Conservation (phyloP, 2,329 filamentous ascomycete species). For the Diaporthe vexans region DNA sequence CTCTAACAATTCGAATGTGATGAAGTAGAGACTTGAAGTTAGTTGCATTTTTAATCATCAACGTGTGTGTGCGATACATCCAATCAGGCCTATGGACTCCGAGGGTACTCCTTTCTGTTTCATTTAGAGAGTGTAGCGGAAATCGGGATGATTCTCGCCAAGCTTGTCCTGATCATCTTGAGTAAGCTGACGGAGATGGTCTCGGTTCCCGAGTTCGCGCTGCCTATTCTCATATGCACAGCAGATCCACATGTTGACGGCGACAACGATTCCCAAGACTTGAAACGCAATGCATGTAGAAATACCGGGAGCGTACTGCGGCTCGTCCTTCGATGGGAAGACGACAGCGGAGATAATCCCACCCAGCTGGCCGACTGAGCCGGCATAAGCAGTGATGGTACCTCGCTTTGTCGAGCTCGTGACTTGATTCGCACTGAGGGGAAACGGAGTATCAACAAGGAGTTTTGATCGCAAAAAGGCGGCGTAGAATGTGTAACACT, state of each 20-base stretch:
- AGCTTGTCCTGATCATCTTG: background rate
- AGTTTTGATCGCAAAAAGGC: background rate
- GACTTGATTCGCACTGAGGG: conserved; percentile 55
- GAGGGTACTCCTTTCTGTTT: no score
- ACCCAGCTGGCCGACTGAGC: conserved; percentile 59
- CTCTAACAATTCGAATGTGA: no score
- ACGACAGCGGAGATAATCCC: conserved; percentile 44
- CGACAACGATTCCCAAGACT: background rate
- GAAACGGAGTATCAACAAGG: background rate
- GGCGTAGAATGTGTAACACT: background rate
- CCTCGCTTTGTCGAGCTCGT: conserved; percentile 62
- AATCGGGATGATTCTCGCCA: background rate
- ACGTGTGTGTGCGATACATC: no score
- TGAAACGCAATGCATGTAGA: background rate
- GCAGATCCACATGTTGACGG: background rate
- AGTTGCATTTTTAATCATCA: no score
- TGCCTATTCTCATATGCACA: conserved; percentile 1
- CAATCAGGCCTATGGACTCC: no score
- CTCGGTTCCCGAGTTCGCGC: background rate
- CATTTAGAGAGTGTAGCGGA: background rate
- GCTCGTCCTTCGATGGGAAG: background rate
- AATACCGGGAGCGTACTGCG: background rate
- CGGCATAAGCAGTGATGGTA: conserved; percentile 60
- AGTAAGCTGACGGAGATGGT: background rate
- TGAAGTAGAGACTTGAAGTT: no score